These are phyloP conservation scores for Hypomyces perniciosus DNA, from an alignment of 2,329 filamentous ascomycete species.

Conservation along the genomic window DNA sequence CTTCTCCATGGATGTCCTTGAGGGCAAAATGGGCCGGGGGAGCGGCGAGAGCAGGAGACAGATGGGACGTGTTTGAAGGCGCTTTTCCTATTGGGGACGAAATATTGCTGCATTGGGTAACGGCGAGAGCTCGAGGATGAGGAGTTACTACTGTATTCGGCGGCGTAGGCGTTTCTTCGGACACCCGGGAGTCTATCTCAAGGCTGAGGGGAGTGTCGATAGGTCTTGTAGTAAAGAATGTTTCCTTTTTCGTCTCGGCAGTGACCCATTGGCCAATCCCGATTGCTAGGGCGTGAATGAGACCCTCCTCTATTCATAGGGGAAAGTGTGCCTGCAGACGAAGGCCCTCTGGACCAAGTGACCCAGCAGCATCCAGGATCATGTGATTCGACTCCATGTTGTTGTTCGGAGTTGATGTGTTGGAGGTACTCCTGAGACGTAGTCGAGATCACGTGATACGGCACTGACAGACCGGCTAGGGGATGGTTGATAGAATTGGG, in stretches of 20 bases:
- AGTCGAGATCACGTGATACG: not conserved
- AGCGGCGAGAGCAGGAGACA: not conserved
- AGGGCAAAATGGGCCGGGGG: conserved; percentile 1
- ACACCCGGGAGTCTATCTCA: conserved; percentile 16
- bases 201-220: conserved; percentile 3
- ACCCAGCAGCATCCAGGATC: not conserved
- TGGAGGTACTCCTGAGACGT: not conserved
- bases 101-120: conserved; percentile 28
- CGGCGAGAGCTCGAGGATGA: conserved; percentile 14
- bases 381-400: conserved; percentile 12
- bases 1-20: conserved; percentile 1
- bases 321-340: not conserved
- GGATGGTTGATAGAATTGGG: not conserved
- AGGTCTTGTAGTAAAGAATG: conserved; percentile 10
- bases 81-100: conserved; percentile 29
- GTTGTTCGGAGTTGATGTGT: not conserved
- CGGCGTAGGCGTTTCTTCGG: conserved; percentile 16
- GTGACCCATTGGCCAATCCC: not conserved
- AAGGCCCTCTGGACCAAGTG: not conserved
- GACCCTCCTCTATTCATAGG: not conserved
- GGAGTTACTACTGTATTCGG: conserved; percentile 18
- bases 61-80: conserved; percentile 14
- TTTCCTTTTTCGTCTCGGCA: conserved; percentile 1
- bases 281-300: not conserved
- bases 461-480: not conserved